Conservation (phyloP, 805 yeast species). For the Phaffomyces antillensis region DNA sequence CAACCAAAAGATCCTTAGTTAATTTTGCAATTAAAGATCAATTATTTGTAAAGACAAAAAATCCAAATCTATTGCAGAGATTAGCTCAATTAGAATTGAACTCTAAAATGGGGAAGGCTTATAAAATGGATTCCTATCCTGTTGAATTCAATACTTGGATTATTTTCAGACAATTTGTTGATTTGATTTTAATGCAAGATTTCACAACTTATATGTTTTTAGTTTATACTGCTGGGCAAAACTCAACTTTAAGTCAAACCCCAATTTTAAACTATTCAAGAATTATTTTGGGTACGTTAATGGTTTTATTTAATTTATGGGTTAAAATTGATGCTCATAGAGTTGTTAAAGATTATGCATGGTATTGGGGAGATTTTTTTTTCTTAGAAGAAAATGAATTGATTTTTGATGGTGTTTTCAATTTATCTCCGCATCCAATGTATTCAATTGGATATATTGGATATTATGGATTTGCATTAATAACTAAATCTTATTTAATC, state of each 20-base stretch:
- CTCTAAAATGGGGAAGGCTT: constrained; percentile 35
- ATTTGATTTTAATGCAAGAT: constrained; percentile 78
- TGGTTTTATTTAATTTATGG: constrained; percentile 73
- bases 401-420: constrained; percentile 84
- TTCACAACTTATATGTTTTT: constrained; percentile 67
- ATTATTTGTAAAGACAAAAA: constrained; percentile 36
- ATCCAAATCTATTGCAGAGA: constrained; percentile 29
- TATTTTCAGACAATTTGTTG: constrained; percentile 70
- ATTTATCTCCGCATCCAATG: constrained; percentile 90
- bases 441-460: constrained; percentile 86
- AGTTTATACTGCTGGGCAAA: constrained; percentile 32
- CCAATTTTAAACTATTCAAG: constrained; percentile 40
- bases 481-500: constrained; percentile 66
- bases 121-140: constrained; percentile 41
- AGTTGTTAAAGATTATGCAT: constrained; percentile 83
- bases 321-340: constrained; percentile 84
- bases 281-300: constrained; percentile 47
- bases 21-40: constrained; percentile 38
- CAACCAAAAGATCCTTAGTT: constrained; percentile 48
- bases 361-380: constrained; percentile 96
- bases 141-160: constrained; percentile 81
- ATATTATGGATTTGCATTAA: constrained; percentile 75
- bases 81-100: constrained; percentile 39
- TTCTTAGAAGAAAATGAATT: constrained; percentile 64
- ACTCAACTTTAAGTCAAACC: constrained; percentile 34